Base-by-base conservation (phyloP, 2,329 filamentous ascomycete species). In the Neophaeococcomyces mojaviensis region DNA sequence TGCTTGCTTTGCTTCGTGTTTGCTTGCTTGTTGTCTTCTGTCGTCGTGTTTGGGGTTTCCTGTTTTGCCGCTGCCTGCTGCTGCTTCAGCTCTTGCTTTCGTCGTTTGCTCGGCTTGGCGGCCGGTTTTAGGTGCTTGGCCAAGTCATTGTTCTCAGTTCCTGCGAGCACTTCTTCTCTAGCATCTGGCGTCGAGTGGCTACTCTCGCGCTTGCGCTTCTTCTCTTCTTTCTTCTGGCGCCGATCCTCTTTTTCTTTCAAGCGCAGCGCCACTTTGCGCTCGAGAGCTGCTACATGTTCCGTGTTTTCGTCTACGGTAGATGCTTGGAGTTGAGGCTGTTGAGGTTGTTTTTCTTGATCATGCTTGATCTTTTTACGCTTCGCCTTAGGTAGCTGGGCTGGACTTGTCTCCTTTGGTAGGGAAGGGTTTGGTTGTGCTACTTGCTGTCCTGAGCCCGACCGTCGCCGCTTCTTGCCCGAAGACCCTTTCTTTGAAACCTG, bases 161-260 rank as follows among this genome's bases (percentile, higher is more conserved):
- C n/a, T n/a, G n/a, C n/a, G n/a, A 20, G 15, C 7, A 18, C 13
- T 2, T 41, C 39, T 18, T 28, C 39, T 3, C 31, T 35, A 12
- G 18, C 40, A 18, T 13, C 30, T n/a, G 30, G 42, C 33, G 20
- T 24, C 0, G 24, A 28, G 10, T 6, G 24, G 10, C 51, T 50
- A 44, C 66, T 68, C 13, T 66, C 64, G 12, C 68, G 60, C 49
- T 69, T 66, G 56, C 55, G 63, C 54, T 65, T 71, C 62, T 60
- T 65, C 34, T 66, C 62, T 3, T 57, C 49, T 37, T 63, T 64
- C 2, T 60, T 48, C 37, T 59, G 59, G 15, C 66, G 63, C 10
- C 55, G 57, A 40, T 68, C 64, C 47, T 70, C 68, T 46, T 65
- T 70, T 33, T 68, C 65, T 37, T 59, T 61, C 30, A 71, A 47